phyloP scores from a whole-genome alignment of 2,329 filamentous ascomycete genomes.

The Alternaria angustiovoidea region DNA sequence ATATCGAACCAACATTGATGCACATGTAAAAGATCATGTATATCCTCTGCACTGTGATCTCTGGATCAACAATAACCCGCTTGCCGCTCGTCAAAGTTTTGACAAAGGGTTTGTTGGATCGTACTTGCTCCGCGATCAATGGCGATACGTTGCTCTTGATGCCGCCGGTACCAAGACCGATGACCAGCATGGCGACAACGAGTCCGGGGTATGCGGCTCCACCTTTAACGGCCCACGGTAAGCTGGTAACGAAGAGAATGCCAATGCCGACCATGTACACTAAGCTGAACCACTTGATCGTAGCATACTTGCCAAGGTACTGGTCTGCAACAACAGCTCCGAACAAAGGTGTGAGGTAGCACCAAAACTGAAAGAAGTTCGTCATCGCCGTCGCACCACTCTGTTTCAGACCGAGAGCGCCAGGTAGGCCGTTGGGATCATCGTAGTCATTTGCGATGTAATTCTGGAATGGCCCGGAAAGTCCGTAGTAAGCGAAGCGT shows the following conservation, averaged over 20 bases:
- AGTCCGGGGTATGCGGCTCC: slow-evolving; percentile 70
- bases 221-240: slow-evolving; percentile 69
- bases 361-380: slow-evolving; percentile 60
- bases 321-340: slow-evolving; percentile 69
- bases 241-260: slow-evolving; percentile 70
- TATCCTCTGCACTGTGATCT: slow-evolving; percentile 57
- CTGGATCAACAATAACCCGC: slow-evolving; percentile 55
- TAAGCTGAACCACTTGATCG: slow-evolving; percentile 71
- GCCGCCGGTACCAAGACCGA: slow-evolving; percentile 79
- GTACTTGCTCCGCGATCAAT: slow-evolving; percentile 59
- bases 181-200: slow-evolving; percentile 69
- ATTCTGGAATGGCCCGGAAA: slow-evolving; percentile 60
- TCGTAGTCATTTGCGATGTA: slow-evolving; percentile 57
- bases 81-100: slow-evolving; percentile 50
- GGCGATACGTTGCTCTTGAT: slow-evolving; percentile 80
- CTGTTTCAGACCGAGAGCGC: slow-evolving; percentile 54
- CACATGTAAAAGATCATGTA: slow-evolving; percentile 74
- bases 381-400: slow-evolving; percentile 55
- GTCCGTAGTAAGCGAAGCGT: slow-evolving; percentile 57
- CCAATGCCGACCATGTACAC: slow-evolving; percentile 72
- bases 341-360: slow-evolving; percentile 57
- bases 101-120: slow-evolving; percentile 52
- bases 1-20: slow-evolving; percentile 76
- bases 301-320: slow-evolving; percentile 73
- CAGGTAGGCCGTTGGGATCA: slow-evolving; percentile 52